phyloP scores from a whole-genome alignment of 2,329 filamentous ascomycete genomes.

The Colletotrichum shisoi region DNA sequence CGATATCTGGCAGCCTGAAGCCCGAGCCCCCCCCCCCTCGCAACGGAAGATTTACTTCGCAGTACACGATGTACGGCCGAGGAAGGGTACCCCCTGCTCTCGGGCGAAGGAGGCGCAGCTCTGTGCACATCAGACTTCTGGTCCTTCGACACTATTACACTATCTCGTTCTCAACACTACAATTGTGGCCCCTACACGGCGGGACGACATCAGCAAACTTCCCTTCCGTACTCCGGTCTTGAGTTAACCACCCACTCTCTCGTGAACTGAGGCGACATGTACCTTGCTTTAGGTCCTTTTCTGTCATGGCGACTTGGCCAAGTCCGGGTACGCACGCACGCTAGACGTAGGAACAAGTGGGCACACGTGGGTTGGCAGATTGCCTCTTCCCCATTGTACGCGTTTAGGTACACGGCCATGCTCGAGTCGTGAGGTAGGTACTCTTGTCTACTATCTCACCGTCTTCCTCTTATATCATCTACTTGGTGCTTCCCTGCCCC shows the following conservation, averaged over 20 bases:
- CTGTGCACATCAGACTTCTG: slow-evolving; percentile 34
- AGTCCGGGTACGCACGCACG: slow-evolving; percentile 11
- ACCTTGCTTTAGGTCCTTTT: slow-evolving; percentile 8
- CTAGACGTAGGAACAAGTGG: slow-evolving; percentile 17
- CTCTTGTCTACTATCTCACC: slow-evolving; percentile 9
- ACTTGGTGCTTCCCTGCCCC: slow-evolving; percentile 27
- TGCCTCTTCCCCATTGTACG: slow-evolving; percentile 15
- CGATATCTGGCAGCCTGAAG: slow-evolving; percentile 31
- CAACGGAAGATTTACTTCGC: slow-evolving; percentile 16
- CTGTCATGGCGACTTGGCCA: slow-evolving; percentile 14
- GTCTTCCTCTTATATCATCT: slow-evolving; percentile 22
- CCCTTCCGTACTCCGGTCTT: slow-evolving; percentile 30
- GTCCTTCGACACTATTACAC: neutral
- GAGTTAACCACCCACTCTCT: slow-evolving; percentile 18
- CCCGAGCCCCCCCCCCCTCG: slow-evolving; percentile 27
- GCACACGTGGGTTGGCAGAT: slow-evolving; percentile 18
- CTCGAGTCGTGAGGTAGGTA: slow-evolving; percentile 11
- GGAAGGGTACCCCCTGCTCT: slow-evolving; percentile 25
- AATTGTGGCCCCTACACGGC: slow-evolving; percentile 23
- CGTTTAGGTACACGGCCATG: neutral
- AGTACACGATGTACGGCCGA: slow-evolving; percentile 27
- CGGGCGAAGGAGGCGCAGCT: slow-evolving; percentile 37
- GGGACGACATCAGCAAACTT: slow-evolving; percentile 38
- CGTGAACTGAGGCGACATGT: slow-evolving; percentile 7
- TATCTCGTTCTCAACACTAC: neutral